Conservation (phyloP, 495 filamentous ascomycete species). For the Aspergillus indologenus region DNA sequence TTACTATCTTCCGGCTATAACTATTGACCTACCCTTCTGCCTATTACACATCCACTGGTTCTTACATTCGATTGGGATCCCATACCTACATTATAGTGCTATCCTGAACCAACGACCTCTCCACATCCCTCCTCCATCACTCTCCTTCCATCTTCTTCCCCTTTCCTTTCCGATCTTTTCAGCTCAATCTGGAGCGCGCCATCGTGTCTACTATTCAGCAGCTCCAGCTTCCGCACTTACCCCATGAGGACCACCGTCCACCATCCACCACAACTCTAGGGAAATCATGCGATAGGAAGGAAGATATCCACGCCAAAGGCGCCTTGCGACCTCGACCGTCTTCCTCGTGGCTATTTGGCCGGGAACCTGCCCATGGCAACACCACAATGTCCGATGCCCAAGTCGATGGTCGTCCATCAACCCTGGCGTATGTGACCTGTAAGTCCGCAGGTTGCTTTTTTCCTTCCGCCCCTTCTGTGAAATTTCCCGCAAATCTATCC, state of each 20-base stretch:
- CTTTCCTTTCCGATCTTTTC: conserved; percentile 1
- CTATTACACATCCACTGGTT: background rate
- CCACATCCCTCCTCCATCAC: background rate
- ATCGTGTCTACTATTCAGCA: conserved; percentile 18
- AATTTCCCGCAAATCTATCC: conserved; percentile 9
- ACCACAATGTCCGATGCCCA: conserved; percentile 44
- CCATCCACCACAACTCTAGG: conserved; percentile 13
- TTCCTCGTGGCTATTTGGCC: conserved; percentile 21
- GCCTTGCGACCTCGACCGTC: conserved; percentile 25
- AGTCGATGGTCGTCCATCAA: conserved; percentile 31
- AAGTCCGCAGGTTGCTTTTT: conserved; percentile 21
- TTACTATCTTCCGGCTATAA: background rate
- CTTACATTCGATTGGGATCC: too few species aligned
- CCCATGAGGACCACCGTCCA: conserved; percentile 17
- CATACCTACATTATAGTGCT: background rate
- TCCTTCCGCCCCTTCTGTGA: conserved; percentile 11
- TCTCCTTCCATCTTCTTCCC: background rate
- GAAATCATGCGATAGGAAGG: conserved; percentile 31
- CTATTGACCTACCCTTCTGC: conserved; percentile 2
- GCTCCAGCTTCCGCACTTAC: conserved; percentile 6
- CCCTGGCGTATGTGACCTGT: conserved; percentile 38
- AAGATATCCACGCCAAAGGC: conserved; percentile 21
- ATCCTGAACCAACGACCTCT: background rate
- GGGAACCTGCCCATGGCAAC: conserved; percentile 29
- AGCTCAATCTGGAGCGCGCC: conserved; percentile 21